Percentiles rank a stretch among this genome's conserved stretches.
phyloP scores from a whole-genome alignment of 2,329 filamentous ascomycete genomes.

The Sporothrix pseudoabietina region DNA sequence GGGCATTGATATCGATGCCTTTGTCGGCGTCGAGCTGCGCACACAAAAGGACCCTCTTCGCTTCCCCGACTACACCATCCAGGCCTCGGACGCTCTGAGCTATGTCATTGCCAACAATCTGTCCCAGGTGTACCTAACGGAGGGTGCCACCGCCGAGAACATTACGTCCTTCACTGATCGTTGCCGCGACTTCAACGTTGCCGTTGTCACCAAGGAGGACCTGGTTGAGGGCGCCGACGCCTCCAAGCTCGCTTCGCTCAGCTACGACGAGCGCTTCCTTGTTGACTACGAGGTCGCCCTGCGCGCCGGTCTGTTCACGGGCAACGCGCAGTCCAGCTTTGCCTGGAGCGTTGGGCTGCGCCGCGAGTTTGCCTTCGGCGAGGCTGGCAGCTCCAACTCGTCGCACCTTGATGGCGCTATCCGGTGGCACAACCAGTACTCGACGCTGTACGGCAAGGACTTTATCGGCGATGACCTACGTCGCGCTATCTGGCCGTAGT shows the following conservation, averaged over 20 bases:
- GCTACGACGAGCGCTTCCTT: slow-evolving; percentile 53
- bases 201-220: slow-evolving; percentile 48
- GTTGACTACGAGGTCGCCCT: slow-evolving; percentile 55
- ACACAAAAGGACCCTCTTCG: slow-evolving; percentile 41
- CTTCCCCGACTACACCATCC: slow-evolving; percentile 40
- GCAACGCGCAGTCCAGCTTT: slow-evolving; percentile 50
- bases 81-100: slow-evolving; percentile 42
- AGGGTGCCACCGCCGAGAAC: slow-evolving; percentile 44
- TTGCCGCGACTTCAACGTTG: slow-evolving; percentile 44
- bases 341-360: slow-evolving; percentile 52
- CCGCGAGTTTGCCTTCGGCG: slow-evolving; percentile 41
- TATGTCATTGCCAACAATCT: slow-evolving; percentile 39
- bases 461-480: slow-evolving; percentile 33
- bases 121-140: slow-evolving; percentile 48
- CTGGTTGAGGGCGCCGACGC: slow-evolving; percentile 46
- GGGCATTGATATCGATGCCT: slow-evolving; percentile 36
- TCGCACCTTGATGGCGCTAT: slow-evolving; percentile 34
- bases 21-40: slow-evolving; percentile 44
- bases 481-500: slow-evolving; percentile 39
- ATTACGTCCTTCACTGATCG: slow-evolving; percentile 43
- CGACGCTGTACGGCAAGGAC: slow-evolving; percentile 40
- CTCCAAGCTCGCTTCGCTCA: slow-evolving; percentile 42
- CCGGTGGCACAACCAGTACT: slow-evolving; percentile 42
- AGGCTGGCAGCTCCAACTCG: slow-evolving; percentile 9
- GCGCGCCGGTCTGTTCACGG: slow-evolving; percentile 48